Base-by-base conservation (phyloP, 2,329 filamentous ascomycete species). In the Ceratocystis papillata region DNA sequence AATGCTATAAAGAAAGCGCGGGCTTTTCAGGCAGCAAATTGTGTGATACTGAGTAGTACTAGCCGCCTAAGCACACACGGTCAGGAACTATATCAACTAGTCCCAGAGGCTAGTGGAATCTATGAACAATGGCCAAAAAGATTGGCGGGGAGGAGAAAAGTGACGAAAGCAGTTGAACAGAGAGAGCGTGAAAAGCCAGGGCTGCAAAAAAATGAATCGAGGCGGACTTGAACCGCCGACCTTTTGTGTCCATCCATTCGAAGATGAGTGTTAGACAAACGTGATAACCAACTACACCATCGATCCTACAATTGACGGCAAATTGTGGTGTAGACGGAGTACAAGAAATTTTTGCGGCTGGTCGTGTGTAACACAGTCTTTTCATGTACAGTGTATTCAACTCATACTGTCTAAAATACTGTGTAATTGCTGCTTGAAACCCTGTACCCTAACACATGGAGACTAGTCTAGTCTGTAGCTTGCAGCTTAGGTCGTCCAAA, bases 251-350 rank as follows among this genome's bases (percentile, higher is more conserved):
- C 33, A 37, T 30, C 6, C 6, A 7, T 30, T 6, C 30, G 6
- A 30, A 30, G 30, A 30, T 30, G 28, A 30, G 28, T 37, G 33
- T 37, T 37, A 37, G 33, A 37, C 33, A 37, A 37, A 37, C 33
- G 33, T 37, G 33, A 37, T 37, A 37, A 37, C 33, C 60, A 62
- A 48, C 60, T 62, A 62, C 60, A 62, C 60, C 60, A 62, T 62
- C 60, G 60, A 62, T 62, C 60, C 60, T 44, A 3, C n/a, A 30
- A n/a, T 62, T 62, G 20, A 5, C 46, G 41, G 2, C 1, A 12
- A 22, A 55, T 2, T 2, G 0, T 3, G 5, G n/a, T 22, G 2
- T 12, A 15, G 25, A 22, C n/a, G n/a, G 50, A n/a, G 20, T 25
- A 55, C 50, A 55, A 53, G 20, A 28, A 20, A 55, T 7, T 5